phyloP scores from a whole-genome alignment of 176 grass and related monocot genomes.

The Phoenix roebelenii region DNA sequence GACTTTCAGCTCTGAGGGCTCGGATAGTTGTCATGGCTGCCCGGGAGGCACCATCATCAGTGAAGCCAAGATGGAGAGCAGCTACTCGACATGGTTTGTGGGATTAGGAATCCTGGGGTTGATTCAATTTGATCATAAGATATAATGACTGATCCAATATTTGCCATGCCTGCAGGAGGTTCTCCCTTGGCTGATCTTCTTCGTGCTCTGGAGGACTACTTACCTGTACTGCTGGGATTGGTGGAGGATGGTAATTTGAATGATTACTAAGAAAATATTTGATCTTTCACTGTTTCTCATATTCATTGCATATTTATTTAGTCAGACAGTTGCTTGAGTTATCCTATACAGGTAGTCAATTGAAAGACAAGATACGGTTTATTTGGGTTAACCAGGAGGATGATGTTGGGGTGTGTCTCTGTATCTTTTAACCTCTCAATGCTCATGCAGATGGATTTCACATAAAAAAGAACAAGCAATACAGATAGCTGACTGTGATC shows the following conservation, averaged over 20 bases:
- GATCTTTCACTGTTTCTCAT: too few species aligned
- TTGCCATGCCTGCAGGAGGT: slow-evolving; percentile 26
- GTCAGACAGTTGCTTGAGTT: not conserved
- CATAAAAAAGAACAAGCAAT: too few species aligned
- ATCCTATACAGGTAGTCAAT: slow-evolving; percentile 27
- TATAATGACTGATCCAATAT: not conserved
- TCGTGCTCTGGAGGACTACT: slow-evolving; percentile 53
- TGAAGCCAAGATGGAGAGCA: slow-evolving; percentile 45
- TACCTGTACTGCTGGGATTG: slow-evolving; percentile 61
- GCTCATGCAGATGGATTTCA: not conserved
- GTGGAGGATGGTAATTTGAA: slow-evolving; percentile 48
- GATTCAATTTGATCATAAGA: too few species aligned
- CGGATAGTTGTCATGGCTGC: slow-evolving; percentile 52
- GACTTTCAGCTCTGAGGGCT: slow-evolving; percentile 29
- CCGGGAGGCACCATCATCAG: slow-evolving; percentile 39
- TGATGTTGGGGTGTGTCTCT: slow-evolving; percentile 47
- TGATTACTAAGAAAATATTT: not conserved
- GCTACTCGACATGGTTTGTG: slow-evolving; percentile 58
- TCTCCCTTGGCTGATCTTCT: slow-evolving; percentile 58
- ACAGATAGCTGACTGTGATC: not conserved
- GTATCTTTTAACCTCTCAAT: slow-evolving; percentile 4
- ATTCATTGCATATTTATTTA: not conserved
- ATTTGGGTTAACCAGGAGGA: slow-evolving; percentile 91
- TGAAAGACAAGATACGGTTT: slow-evolving; percentile 66
- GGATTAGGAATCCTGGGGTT: too few species aligned